Conservation (phyloP, 2,329 filamentous ascomycete species). For the Trichoderma polysporum region DNA sequence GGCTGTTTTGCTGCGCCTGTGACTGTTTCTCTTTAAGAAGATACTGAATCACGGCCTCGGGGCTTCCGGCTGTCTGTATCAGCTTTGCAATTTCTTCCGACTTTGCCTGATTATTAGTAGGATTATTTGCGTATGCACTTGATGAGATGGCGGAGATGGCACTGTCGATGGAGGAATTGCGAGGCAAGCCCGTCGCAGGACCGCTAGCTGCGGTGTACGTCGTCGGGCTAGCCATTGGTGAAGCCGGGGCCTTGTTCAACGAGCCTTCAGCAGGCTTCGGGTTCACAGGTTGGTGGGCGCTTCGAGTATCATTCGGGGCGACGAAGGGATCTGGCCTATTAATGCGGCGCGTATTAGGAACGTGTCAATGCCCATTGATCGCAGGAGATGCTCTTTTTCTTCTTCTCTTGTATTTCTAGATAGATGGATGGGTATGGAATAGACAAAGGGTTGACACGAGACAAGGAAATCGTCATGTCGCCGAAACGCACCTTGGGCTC, state of each 20-base stretch:
- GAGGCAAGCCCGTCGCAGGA: conserved; percentile 42
- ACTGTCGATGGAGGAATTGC: conserved; percentile 90
- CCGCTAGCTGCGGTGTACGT: conserved; percentile 41
- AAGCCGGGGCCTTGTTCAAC: conserved; percentile 37
- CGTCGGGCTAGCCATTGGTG: conserved; percentile 50
- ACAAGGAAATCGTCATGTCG: background rate
- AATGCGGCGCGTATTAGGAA: conserved; percentile 9
- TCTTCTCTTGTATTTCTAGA: background rate
- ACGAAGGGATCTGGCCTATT: conserved; percentile 30
- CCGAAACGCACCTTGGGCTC: conserved; percentile 36
- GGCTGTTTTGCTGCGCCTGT: conserved; percentile 82
- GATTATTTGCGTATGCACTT: conserved; percentile 50
- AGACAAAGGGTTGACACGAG: background rate
- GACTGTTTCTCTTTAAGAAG: conserved; percentile 89
- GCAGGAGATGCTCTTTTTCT: background rate
- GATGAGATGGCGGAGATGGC: conserved; percentile 77
- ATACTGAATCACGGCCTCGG: conserved; percentile 85
- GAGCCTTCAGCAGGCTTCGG: conserved; percentile 45
- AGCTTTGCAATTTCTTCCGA: conserved; percentile 75
- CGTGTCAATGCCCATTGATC: background rate
- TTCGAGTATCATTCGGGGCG: conserved; percentile 51
- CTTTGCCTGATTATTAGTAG: conserved; percentile 58
- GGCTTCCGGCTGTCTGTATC: conserved; percentile 80
- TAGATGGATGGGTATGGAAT: background rate
- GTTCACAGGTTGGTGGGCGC: conserved; percentile 45